A percentile compares a stretch with the other conserved stretches of the same genome.
Conservation (phyloP, 768 basidiomycete genomes). For the Podaxis sp. region DNA sequence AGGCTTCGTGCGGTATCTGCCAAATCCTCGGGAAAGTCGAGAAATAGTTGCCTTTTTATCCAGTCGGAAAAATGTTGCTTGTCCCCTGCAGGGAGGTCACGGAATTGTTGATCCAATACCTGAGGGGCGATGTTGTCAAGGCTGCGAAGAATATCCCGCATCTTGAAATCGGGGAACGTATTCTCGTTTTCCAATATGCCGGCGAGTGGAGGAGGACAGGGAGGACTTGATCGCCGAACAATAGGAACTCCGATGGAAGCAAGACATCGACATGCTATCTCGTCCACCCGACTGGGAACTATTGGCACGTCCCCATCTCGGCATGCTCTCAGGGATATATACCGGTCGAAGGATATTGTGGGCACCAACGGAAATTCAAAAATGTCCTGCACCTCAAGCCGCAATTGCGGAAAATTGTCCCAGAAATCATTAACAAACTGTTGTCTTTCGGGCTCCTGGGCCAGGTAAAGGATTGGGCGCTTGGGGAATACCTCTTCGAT, state of each 20-base stretch:
- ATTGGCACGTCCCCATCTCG: slow-evolving; percentile 22
- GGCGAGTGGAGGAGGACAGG: background rate
- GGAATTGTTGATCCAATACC: background rate
- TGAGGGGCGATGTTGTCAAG: background rate
- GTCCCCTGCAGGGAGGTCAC: background rate
- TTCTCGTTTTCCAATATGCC: background rate
- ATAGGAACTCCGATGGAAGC: background rate
- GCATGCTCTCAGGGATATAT: slow-evolving; percentile 30
- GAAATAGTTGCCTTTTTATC: background rate
- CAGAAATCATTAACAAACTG: slow-evolving; percentile 31
- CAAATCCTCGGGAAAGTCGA: background rate
- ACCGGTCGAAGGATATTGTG: slow-evolving; percentile 15
- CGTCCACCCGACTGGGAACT: slow-evolving; percentile 10
- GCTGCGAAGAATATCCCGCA: background rate
- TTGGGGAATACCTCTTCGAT: slow-evolving; percentile 4
- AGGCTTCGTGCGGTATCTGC: background rate
- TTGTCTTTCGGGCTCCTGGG: background rate
- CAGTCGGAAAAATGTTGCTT: background rate
- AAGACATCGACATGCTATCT: slow-evolving; percentile 12
- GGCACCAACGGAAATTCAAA: slow-evolving; percentile 31
- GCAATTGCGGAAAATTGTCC: slow-evolving; percentile 15
- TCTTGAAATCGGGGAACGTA: background rate
- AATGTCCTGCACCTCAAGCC: slow-evolving; percentile 16
- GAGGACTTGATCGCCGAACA: background rate
- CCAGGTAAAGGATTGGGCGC: background rate